These are phyloP conservation scores for Tinospora cordifolia DNA, from an alignment of 164 flowering plant species.

Conservation along the genomic window DNA sequence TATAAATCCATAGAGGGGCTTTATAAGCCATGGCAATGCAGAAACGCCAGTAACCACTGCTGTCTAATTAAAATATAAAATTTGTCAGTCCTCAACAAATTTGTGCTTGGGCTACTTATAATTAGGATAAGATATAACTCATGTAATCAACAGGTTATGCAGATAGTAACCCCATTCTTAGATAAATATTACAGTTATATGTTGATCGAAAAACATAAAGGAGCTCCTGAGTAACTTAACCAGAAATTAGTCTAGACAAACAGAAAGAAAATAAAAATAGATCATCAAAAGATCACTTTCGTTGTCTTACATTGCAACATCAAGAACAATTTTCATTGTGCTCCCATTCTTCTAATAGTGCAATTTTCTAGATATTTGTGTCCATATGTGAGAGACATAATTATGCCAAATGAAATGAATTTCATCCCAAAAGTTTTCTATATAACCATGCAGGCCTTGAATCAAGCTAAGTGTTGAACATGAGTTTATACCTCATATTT, in stretches of 20 bases:
- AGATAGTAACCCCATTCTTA: background rate
- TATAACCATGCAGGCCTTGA: background rate
- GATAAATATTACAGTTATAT: background rate
- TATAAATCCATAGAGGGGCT: constrained; percentile 94
- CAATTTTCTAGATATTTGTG: too few species aligned
- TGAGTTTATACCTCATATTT: background rate
- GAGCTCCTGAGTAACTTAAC: background rate
- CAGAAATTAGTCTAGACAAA: background rate
- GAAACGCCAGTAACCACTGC: constrained; percentile 91
- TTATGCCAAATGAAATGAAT: background rate
- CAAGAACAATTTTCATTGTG: background rate
- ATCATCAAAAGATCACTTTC: background rate
- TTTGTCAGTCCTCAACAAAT: constrained; percentile 26
- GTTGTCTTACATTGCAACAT: background rate
- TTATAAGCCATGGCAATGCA: constrained; percentile 93
- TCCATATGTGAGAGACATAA: background rate
- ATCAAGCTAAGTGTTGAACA: background rate
- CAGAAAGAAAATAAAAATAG: background rate
- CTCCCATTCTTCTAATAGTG: background rate
- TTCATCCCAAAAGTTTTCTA: background rate
- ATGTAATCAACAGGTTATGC: background rate
- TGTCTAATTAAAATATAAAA: constrained; percentile 62
- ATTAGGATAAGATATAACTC: background rate
- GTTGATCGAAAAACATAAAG: background rate
- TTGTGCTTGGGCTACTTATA: background rate